phyloP scores from a whole-genome alignment of 371 early-diverging fungal species.

The Mucor velutinosus region DNA sequence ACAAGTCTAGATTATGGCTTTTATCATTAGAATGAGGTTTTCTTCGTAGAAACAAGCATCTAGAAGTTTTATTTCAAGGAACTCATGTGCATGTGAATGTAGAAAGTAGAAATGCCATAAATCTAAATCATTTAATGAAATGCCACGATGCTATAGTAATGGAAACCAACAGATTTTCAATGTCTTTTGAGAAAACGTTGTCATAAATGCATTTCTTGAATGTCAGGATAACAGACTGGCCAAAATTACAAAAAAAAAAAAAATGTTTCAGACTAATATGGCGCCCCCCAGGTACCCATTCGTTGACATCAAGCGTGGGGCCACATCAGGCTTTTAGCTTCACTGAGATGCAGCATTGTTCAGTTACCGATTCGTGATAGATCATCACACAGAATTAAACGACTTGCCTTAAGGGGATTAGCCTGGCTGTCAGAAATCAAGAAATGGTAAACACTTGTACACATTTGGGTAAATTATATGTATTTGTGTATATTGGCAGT shows the following conservation, averaged over 20 bases:
- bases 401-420: neutral
- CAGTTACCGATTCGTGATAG: neutral
- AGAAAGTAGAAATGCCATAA: too few species aligned
- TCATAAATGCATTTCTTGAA: neutral
- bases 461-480: neutral
- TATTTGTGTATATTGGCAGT: neutral
- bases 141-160: too few species aligned
- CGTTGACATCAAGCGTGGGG: neutral
- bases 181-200: neutral
- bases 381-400: neutral
- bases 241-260: neutral
- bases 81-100: too few species aligned
- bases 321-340: neutral
- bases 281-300: neutral
- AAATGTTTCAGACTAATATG: neutral
- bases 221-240: neutral
- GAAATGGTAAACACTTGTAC: neutral
- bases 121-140: too few species aligned
- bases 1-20: too few species aligned
- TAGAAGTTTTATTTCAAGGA: too few species aligned
- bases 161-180: neutral
- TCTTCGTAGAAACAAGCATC: too few species aligned
- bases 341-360: conserved; percentile 1
- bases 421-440: neutral
- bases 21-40: too few species aligned